Conservation (phyloP, 2,329 filamentous ascomycete genomes). For the Coniochaeta pulveracea region DNA sequence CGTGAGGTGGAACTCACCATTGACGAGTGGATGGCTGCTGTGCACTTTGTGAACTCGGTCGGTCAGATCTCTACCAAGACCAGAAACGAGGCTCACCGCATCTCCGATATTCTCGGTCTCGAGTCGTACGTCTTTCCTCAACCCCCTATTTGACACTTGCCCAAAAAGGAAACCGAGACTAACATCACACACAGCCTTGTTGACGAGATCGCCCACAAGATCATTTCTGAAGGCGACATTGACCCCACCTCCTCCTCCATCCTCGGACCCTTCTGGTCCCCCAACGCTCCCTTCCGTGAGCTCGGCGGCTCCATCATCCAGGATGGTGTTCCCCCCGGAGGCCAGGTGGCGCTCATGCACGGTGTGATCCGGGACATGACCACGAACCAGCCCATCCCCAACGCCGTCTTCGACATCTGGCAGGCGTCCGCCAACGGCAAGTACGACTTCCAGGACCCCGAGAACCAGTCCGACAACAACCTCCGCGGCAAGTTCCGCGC, state of each 20-base stretch:
- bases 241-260: conserved; percentile 65
- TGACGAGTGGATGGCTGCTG: conserved; percentile 67
- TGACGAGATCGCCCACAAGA: conserved; percentile 69
- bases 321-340: conserved; percentile 32
- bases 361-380: conserved; percentile 43
- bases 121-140: conserved; percentile 44
- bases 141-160: neutral
- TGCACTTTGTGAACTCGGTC: conserved; percentile 48
- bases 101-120: conserved; percentile 63
- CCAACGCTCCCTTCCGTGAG: conserved; percentile 56
- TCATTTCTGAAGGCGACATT: conserved; percentile 31
- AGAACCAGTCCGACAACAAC: conserved; percentile 52
- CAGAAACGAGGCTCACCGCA: conserved; percentile 63
- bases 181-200: conserved; percentile 37
- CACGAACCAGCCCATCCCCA: conserved; percentile 53
- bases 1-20: conserved; percentile 68
- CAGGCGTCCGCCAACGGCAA: conserved; percentile 62
- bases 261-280: conserved; percentile 75
- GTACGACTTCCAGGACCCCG: conserved; percentile 57
- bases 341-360: conserved; percentile 50
- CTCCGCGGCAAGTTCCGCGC: conserved; percentile 56
- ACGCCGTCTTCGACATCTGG: conserved; percentile 66
- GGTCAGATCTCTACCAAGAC: conserved; percentile 58
- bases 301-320: conserved; percentile 58
- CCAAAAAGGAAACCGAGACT: neutral